A percentile compares a stretch with the other conserved stretches of the same genome.
These are phyloP conservation scores for Colletotrichum orbiculare DNA, from an alignment of 2,329 filamentous ascomycete species.

Conservation along the genomic window DNA sequence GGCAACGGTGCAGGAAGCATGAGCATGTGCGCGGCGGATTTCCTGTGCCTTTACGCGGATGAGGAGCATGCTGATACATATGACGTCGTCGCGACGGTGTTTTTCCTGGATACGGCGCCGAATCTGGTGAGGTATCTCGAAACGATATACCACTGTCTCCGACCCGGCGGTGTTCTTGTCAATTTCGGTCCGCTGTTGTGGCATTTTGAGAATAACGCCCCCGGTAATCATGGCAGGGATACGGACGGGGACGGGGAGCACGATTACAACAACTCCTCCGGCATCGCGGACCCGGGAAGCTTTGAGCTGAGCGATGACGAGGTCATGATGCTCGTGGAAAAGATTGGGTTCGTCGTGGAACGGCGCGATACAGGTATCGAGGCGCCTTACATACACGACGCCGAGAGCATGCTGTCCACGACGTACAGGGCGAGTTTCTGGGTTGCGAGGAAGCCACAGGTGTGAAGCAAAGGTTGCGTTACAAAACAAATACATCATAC, in stretches of 20 bases:
- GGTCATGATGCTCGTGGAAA: slow-evolving; percentile 78
- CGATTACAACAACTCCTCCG: slow-evolving; percentile 63
- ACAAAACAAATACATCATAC: too few relatives aligned
- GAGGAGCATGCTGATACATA: slow-evolving; percentile 71
- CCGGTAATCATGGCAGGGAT: slow-evolving; percentile 65
- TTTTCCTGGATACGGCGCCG: slow-evolving; percentile 97
- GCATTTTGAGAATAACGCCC: slow-evolving; percentile 88
- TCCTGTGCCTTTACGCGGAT: slow-evolving; percentile 84
- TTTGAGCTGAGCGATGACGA: slow-evolving; percentile 93
- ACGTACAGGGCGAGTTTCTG: slow-evolving; percentile 85
- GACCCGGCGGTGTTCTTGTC: slow-evolving; percentile 81
- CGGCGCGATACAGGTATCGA: slow-evolving; percentile 67
- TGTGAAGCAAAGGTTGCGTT: too few relatives aligned
- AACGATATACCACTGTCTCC: slow-evolving; percentile 82
- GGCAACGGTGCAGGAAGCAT: slow-evolving; percentile 69
- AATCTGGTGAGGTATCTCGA: slow-evolving; percentile 93
- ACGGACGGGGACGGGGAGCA: slow-evolving; percentile 62
- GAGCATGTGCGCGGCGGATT: slow-evolving; percentile 94
- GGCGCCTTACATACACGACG: slow-evolving; percentile 89
- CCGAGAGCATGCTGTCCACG: slow-evolving; percentile 86
- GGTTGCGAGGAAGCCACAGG: slow-evolving; percentile 78
- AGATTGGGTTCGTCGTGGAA: slow-evolving; percentile 81
- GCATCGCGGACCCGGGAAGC: slow-evolving; percentile 88
- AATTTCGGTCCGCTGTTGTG: slow-evolving; percentile 93
- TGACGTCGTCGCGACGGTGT: slow-evolving; percentile 88